phyloP scores from a whole-genome alignment of 257 asterid species.

The Solanum stenotomum region DNA sequence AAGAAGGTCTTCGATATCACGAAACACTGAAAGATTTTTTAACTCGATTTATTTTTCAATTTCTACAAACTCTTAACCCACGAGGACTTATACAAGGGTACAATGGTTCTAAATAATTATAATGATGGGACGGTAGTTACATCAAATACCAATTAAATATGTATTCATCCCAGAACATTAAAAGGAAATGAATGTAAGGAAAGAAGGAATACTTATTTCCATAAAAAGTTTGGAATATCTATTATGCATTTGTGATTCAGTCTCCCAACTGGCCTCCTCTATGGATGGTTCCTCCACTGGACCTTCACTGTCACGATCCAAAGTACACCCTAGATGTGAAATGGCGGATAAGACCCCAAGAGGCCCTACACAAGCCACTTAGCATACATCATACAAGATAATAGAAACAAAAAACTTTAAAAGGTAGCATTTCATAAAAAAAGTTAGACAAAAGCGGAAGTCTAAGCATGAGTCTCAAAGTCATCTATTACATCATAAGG shows the following conservation, averaged over 20 bases:
- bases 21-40: too few species aligned
- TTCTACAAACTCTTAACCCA: background rate
- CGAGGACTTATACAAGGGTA: background rate
- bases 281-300: background rate
- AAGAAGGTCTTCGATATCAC: background rate
- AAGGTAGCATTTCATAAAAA: too few species aligned
- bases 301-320: background rate
- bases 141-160: background rate
- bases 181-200: background rate
- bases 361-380: too few species aligned
- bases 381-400: too few species aligned
- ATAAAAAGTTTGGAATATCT: background rate
- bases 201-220: background rate
- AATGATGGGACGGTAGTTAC: background rate
- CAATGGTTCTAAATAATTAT: background rate
- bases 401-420: too few species aligned
- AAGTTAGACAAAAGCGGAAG: too few species aligned
- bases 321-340: too few species aligned
- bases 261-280: background rate
- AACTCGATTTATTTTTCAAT: background rate
- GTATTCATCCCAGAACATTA: background rate
- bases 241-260: background rate
- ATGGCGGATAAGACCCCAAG: too few species aligned
- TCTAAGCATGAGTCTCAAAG: too few species aligned
- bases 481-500: too few species aligned